A percentile compares a stretch with the other conserved stretches of the same genome.
phyloP scores from a whole-genome alignment of 345 rosid species.

The Euphorbia pulcherrima region DNA sequence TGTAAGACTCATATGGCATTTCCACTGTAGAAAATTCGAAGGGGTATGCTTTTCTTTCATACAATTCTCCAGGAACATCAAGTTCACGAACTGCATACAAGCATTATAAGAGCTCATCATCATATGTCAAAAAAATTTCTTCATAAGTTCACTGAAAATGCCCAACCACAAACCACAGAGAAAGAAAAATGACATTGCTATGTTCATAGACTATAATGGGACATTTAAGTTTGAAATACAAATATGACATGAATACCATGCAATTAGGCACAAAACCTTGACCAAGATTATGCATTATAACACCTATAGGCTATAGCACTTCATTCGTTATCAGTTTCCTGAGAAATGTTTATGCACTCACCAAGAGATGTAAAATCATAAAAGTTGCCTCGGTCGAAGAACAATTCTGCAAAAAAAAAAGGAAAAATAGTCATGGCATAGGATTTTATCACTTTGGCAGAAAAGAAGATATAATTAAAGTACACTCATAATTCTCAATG shows the following conservation, averaged over 20 bases:
- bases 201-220: neutral
- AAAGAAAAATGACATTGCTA: neutral
- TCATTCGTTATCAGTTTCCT: slow-evolving; percentile 3
- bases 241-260: neutral
- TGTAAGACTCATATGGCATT: slow-evolving; percentile 57
- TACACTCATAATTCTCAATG: neutral
- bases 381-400: slow-evolving; percentile 54
- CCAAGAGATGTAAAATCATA: slow-evolving; percentile 61
- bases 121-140: neutral
- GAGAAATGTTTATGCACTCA: slow-evolving; percentile 25
- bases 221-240: neutral
- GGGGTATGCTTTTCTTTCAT: slow-evolving; percentile 47
- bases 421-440: slow-evolving; percentile 5
- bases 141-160: neutral
- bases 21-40: slow-evolving; percentile 58
- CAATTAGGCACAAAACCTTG: neutral
- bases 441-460: neutral
- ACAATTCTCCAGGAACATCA: slow-evolving; percentile 46
- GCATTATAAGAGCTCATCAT: slow-evolving; percentile 8
- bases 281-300: neutral
- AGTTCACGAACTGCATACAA: slow-evolving; percentile 43
- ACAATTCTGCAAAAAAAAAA: slow-evolving; percentile 39
- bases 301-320: neutral
- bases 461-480: slow-evolving; percentile 2
- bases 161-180: neutral